Evolutionary conservation across 108 stramenopile genomes (phyloP).

Genomic region (Mediolabrus comicus): DNA sequence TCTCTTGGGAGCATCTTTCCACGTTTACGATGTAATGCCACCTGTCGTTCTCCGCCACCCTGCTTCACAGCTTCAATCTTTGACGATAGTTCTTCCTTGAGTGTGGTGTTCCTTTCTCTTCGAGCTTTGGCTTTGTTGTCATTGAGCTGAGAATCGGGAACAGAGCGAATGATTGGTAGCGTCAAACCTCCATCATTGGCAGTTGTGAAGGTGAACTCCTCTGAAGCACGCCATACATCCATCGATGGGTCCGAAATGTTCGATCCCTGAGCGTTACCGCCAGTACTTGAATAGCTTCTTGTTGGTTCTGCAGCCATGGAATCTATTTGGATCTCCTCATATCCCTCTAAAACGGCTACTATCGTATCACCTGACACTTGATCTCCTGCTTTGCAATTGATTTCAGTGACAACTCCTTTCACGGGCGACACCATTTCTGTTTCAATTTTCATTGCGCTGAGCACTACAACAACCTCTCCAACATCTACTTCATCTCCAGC

Average conservation of each 20-base stretch:
- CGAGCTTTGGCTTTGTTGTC: constrained; percentile 35
- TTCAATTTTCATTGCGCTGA: constrained; percentile 89
- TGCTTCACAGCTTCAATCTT: constrained; percentile 29
- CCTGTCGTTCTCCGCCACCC: constrained; percentile 65
- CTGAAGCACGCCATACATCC: constrained; percentile 37
- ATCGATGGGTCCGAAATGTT: constrained; percentile 29
- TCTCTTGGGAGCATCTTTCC: constrained; percentile 94
- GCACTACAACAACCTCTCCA: constrained; percentile 73
- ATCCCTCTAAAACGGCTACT: constrained; percentile 53
- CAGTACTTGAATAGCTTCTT: neutral
- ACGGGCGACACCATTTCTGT: constrained; percentile 64
- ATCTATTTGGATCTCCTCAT: constrained; percentile 40
- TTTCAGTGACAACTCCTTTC: constrained; percentile 53
- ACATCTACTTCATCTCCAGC: constrained; percentile 62
- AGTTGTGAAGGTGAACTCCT: constrained; percentile 19
- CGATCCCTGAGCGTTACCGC: neutral
- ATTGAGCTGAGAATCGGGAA: constrained; percentile 27
- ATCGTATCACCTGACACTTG: constrained; percentile 60
- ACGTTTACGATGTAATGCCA: constrained; percentile 76
- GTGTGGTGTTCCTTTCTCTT: constrained; percentile 14
- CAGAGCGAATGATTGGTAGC: constrained; percentile 27
- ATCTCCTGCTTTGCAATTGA: constrained; percentile 52
- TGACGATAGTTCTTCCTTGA: constrained; percentile 29
- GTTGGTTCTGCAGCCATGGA: neutral
- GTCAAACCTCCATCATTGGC: constrained; percentile 27